Evolutionary conservation across 2,329 filamentous ascomycete species (phyloP), one percentile per base, ranked within the genome.

Genomic region (Penicillium sp.): DNA sequence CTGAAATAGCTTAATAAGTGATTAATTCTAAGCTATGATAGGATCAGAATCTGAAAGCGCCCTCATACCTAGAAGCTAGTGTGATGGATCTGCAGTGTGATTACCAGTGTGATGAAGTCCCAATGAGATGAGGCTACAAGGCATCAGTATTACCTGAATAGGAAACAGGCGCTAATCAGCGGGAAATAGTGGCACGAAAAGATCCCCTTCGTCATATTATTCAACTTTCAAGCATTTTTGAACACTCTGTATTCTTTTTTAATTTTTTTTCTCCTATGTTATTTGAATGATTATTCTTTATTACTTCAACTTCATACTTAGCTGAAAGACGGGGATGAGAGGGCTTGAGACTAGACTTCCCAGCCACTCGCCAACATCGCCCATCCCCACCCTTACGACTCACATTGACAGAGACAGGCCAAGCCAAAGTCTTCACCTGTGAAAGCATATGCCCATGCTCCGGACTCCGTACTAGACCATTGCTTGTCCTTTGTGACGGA

Each of bases 331-430:
- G 23, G 31, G 4, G n/a, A 54, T 5, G 31, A 51, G 21, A 27
- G 23, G 8, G 33, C n/a, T 27, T 23, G 27, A 49, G 27, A 34
- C 40, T 39, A 13, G 19, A 36, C 19, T 34, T 7, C 49, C 54
- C 49, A 57, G 54, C 54, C 54, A 57, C 49, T 47, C 27, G 36
- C 21, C 27, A 47, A 53, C 36, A 53, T 57, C 25, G n/a, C 36
- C 54, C 21, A 52, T 51, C 43, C 49, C 49, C 43, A 53, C 48
- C 36, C 23, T 34, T 23, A 57, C 54, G 38, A 23, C 40, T 53
- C 53, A 52, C 34, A 40, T 56, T 50, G 21, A 51, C 39, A 45
- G 53, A 47, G 31, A 51, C 25, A 43, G 33, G 23, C 15, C 39
- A 29, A 51, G 38, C 29, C 29, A 27, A 33, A 51, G 39, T 27